Base-by-base conservation (phyloP, 345 rosid genomes). In the Rhizophora apiculata region DNA sequence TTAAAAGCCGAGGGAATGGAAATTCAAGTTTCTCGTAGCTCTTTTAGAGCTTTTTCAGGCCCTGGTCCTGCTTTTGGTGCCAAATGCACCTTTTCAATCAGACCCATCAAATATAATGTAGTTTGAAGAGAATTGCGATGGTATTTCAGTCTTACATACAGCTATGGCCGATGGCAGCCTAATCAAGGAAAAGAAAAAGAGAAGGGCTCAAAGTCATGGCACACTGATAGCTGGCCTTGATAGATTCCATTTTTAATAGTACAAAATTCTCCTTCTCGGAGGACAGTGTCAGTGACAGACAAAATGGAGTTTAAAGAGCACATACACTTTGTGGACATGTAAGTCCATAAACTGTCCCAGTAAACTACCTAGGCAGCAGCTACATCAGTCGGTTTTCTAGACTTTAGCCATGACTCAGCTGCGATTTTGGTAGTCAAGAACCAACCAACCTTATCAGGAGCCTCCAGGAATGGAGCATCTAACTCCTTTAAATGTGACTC, bases 361-460 rank as follows among this genome's bases (percentile, higher is more conserved):
- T 46, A 51, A 34, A 55, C 59, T n/a, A 60, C 62, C 77, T 90
- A 79, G 2, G 75, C 75, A 81, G 86, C 80, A 65, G 74, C 83
- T 49, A 60, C 71, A 9, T 64, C 85, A n/a, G 81, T 69, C 56
- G 76, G 73, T 65, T 67, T 88, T 82, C 89, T 85, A 67, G 88
- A 78, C 66, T 79, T 83, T 84, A 94, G 72, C 97, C 97, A 94
- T 39, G 90, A 82, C 77, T 82, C 85, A 61, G 93, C 93, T 18
- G 96, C 97, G 68, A 80, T 78, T 72, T 89, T 86, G 6, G 98
- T 91, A 0, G 97, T 89, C 75, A 89, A 81, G 81, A 91, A 94
- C 98, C 98, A 94, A 68, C 98, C 97, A 66, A 78, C 86, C 73
- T 89, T 85, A 59, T 89, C 95, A 5, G 93, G 79, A n/a, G 89